These are phyloP conservation scores for Gossypium raimondii DNA, from an alignment of 345 rosid species.

Conservation along the genomic window DNA sequence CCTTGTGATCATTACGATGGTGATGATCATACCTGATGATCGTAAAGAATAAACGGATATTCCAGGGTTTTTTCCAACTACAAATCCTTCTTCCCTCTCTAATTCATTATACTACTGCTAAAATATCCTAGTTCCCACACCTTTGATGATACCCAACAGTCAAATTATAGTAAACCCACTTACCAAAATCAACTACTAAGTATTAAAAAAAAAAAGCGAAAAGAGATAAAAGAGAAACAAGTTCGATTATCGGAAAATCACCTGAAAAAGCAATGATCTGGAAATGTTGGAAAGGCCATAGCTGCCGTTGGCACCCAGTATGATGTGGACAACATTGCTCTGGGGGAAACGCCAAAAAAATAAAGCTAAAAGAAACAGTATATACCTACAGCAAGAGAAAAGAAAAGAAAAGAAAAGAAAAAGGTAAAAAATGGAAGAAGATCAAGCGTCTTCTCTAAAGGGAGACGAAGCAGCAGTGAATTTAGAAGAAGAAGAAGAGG, in stretches of 20 bases:
- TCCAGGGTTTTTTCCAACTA: constrained; percentile 33
- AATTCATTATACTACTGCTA: constrained; percentile 15
- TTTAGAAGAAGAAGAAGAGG: constrained; percentile 18
- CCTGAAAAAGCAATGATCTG: constrained; percentile 28
- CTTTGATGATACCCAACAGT: constrained; percentile 11
- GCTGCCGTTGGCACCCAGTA: constrained; percentile 22
- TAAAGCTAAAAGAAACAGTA: constrained; percentile 14
- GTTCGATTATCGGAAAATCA: constrained; percentile 20
- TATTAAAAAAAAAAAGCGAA: neutral
- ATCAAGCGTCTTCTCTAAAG: constrained; percentile 17
- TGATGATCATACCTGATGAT: constrained; percentile 76
- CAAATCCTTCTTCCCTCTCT: constrained; percentile 38
- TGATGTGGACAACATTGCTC: constrained; percentile 33
- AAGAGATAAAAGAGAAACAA: neutral
- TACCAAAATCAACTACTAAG: neutral
- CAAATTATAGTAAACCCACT: constrained; percentile 6
- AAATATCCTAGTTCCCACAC: constrained; percentile 5
- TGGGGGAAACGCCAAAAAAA: constrained; percentile 2
- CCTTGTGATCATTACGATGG: constrained; percentile 51
- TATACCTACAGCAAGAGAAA: constrained; percentile 8
- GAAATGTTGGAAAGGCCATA: constrained; percentile 26
- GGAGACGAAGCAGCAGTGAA: constrained; percentile 12
- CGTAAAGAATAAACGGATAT: constrained; percentile 61
- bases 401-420: neutral
- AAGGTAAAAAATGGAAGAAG: neutral